Percentiles rank a stretch among this genome's conserved stretches.
phyloP scores from a whole-genome alignment of 2,329 filamentous ascomycete species.

The Fusarium napiforme region DNA sequence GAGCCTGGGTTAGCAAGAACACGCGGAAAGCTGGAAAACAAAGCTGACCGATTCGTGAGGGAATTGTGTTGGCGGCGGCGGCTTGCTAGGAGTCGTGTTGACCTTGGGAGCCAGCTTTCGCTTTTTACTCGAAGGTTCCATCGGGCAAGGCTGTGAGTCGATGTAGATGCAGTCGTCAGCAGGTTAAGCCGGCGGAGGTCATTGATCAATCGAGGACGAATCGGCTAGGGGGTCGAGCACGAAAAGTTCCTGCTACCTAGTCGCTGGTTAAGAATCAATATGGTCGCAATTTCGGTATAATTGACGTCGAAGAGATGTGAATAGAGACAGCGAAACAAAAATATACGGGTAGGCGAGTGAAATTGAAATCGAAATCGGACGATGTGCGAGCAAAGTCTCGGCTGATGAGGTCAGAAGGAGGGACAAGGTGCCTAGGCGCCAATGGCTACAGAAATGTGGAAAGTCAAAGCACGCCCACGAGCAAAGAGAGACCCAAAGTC shows the following conservation, averaged over 20 bases:
- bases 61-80: slow-evolving; percentile 48
- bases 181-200: slow-evolving; percentile 30
- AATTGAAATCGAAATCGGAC: slow-evolving; percentile 36
- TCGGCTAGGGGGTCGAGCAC: not conserved
- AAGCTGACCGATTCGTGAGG: slow-evolving; percentile 51
- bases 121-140: slow-evolving; percentile 58
- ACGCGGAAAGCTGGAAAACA: slow-evolving; percentile 31
- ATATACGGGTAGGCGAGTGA: slow-evolving; percentile 18
- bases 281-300: slow-evolving; percentile 16
- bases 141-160: slow-evolving; percentile 39
- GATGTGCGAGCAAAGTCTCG: slow-evolving; percentile 12
- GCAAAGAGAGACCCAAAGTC: slow-evolving; percentile 14
- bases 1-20: slow-evolving; percentile 35
- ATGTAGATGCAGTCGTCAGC: slow-evolving; percentile 33
- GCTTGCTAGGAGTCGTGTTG: slow-evolving; percentile 46
- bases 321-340: slow-evolving; percentile 15
- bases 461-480: slow-evolving; percentile 17
- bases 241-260: slow-evolving; percentile 7
- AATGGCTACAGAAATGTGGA: slow-evolving; percentile 19
- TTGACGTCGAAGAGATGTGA: slow-evolving; percentile 17
- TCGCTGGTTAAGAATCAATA: slow-evolving; percentile 11
- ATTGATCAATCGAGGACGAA: slow-evolving; percentile 38
- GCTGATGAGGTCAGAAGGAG: slow-evolving; percentile 15
- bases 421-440: slow-evolving; percentile 1
- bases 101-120: slow-evolving; percentile 58